Evolutionary conservation across 2,329 filamentous ascomycete genomes (phyloP).

Genomic region (Sporothrix dimorphospora): DNA sequence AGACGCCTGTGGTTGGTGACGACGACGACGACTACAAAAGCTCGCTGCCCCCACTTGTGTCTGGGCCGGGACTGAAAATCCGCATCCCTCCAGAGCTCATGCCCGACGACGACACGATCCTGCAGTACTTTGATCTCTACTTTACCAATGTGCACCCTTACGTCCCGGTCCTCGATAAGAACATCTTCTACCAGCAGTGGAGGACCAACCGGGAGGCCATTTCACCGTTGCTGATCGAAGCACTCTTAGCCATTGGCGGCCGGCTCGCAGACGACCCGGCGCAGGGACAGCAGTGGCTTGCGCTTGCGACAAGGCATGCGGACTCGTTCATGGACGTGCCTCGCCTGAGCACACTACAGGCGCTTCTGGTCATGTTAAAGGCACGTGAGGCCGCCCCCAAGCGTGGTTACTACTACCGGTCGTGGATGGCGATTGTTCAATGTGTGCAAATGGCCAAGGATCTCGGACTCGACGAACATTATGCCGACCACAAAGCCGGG

Average conservation of each 20-base stretch:
- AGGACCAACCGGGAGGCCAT: constrained; percentile 78
- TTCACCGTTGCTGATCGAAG: constrained; percentile 85
- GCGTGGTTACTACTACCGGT: constrained; percentile 93
- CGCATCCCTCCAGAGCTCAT: constrained; percentile 91
- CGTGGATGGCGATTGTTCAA: constrained; percentile 94
- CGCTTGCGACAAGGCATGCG: constrained; percentile 88
- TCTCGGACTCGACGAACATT: constrained; percentile 85
- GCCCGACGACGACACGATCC: constrained; percentile 80
- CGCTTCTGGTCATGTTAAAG: constrained; percentile 83
- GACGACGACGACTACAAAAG: constrained; percentile 73
- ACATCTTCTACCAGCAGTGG: constrained; percentile 88
- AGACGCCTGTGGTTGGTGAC: constrained; percentile 68
- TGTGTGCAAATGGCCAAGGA: constrained; percentile 94
- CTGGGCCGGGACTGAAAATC: constrained; percentile 73
- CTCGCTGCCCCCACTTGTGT: constrained; percentile 67
- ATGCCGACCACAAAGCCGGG: constrained; percentile 73
- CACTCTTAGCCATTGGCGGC: constrained; percentile 86
- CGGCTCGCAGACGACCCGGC: constrained; percentile 80
- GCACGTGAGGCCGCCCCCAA: constrained; percentile 91
- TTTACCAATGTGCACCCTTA: constrained; percentile 92
- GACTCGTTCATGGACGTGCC: constrained; percentile 93
- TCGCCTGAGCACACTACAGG: constrained; percentile 87
- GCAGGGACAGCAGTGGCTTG: constrained; percentile 90
- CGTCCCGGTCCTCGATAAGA: constrained; percentile 83
- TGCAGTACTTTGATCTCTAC: constrained; percentile 87